Base-by-base conservation (phyloP, 2,329 filamentous ascomycete genomes). In the Huntiella moniliformis region DNA sequence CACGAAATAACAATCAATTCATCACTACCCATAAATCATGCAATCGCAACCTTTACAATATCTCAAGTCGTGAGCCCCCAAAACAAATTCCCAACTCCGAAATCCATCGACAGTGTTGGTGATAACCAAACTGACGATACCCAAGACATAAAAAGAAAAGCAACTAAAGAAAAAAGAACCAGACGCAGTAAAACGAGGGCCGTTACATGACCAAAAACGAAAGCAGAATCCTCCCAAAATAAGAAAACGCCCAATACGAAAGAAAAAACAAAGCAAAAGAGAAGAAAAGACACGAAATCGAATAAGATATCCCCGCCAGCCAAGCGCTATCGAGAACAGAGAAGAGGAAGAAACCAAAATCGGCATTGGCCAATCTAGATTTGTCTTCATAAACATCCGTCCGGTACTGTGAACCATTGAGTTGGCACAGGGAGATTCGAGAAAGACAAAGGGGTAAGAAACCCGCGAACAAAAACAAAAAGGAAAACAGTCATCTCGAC, bases 371-470 rank as follows among this genome's bases (percentile, higher is more conserved):
- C 42, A 45, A 38, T 13, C 42, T 42, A 41, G 36, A 44, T 15
- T 28, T 38, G 37, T 43, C 33, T 43, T 44, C 22, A 18, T 31
- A 28, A 32, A 44, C 40, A 33, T 48, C 46, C 37, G 46, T 39
- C 46, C 38, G 42, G 46, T 48, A 33, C 46, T 44, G 46, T 48
- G 46, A 44, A 48, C 46, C 41, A 39, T 16, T 39, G 17, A 22
- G 22, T 15, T 35, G 22, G 28, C 13, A 46, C 17, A 31, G 40
- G 15, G 11, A 31, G 31, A 13, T 32, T 7, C 17, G 40, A 13
- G 38, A 41, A 37, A 38, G 37, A n/a, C 39, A 16, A 44, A 31
- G 12, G 28, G 12, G 35, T 37, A 15, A 28, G 10, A 28, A 15
- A 22, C 13, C 38, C 22, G 5, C 11, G n/a, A 17, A 42, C 22